A percentile compares a stretch with the other conserved stretches of the same genome.
Conservation (phyloP, 2,329 filamentous ascomycete genomes). For the Fusarium zealandicum region DNA sequence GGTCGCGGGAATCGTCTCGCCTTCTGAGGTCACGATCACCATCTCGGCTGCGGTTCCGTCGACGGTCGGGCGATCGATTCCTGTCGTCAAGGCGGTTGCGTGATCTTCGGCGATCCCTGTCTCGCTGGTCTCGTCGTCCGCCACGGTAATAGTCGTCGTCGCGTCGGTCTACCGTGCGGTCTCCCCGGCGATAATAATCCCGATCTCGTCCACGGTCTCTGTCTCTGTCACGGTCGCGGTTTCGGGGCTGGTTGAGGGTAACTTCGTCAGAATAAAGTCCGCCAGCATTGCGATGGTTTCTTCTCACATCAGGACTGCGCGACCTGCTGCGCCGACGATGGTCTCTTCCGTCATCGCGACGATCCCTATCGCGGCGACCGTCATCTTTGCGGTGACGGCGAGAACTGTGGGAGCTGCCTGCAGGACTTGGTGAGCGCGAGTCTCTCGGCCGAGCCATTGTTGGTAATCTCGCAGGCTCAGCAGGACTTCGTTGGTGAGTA, state of each 20-base stretch:
- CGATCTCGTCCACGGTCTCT: slow-evolving; percentile 61
- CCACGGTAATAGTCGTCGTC: slow-evolving; percentile 71
- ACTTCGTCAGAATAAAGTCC: slow-evolving; percentile 50
- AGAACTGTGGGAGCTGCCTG: slow-evolving; percentile 81
- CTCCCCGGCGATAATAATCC: slow-evolving; percentile 69
- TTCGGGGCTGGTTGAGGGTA: slow-evolving; percentile 58
- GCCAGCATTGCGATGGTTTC: slow-evolving; percentile 25
- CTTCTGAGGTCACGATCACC: slow-evolving; percentile 69
- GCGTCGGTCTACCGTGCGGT: slow-evolving; percentile 72
- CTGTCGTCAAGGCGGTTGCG: slow-evolving; percentile 66
- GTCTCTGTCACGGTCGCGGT: slow-evolving; percentile 57
- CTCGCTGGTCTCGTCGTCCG: slow-evolving; percentile 62
- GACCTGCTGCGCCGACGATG: slow-evolving; percentile 66
- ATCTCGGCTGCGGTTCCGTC: slow-evolving; percentile 71
- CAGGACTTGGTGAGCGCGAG: slow-evolving; percentile 90
- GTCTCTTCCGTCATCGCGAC: slow-evolving; percentile 58
- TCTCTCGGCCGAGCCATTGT: slow-evolving; percentile 70
- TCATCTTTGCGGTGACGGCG: slow-evolving; percentile 71
- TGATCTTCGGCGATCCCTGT: slow-evolving; percentile 69
- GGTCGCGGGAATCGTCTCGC: slow-evolving; percentile 77
- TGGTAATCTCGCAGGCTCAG: slow-evolving; percentile 52
- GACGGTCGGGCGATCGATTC: slow-evolving; percentile 64
- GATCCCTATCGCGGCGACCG: slow-evolving; percentile 63
- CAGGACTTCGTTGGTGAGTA: slow-evolving; percentile 51
- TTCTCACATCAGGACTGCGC: slow-evolving; percentile 69